Percentiles rank a stretch among this genome's conserved stretches.
Conservation (phyloP, 805 yeast genomes). For the Helenozyma rhizophorensis region DNA sequence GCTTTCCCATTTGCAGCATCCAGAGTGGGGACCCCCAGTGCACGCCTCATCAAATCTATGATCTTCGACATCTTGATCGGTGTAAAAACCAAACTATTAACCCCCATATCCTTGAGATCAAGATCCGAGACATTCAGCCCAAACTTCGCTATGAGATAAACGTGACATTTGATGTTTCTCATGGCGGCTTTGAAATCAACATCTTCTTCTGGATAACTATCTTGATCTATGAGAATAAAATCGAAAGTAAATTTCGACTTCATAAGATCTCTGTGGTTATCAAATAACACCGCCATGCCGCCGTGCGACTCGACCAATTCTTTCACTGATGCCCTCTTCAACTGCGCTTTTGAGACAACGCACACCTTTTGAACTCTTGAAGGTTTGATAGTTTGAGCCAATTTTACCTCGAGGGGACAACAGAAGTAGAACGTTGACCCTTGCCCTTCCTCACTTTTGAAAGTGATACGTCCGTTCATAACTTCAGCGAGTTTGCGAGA, state of each 20-base stretch:
- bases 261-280: conserved; percentile 13
- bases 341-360: conserved; percentile 28
- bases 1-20: too few species aligned
- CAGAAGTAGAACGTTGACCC: conserved; percentile 45
- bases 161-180: conserved; percentile 8
- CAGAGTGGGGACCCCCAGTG: too few species aligned
- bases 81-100: conserved; percentile 22
- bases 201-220: conserved; percentile 7
- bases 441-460: conserved; percentile 41
- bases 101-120: conserved; percentile 14
- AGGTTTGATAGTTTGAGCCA: too few species aligned
- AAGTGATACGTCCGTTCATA: conserved; percentile 45
- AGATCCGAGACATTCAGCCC: conserved; percentile 23
- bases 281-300: conserved; percentile 23
- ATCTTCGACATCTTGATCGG: conserved; percentile 27
- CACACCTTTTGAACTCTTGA: conserved; percentile 22
- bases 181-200: conserved; percentile 1
- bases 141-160: conserved; percentile 25
- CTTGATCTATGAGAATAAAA: conserved; percentile 21
- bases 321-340: conserved; percentile 28
- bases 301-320: conserved; percentile 33
- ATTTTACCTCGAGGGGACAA: conserved; percentile 26
- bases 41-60: conserved; percentile 7
- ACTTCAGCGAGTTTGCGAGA: conserved; percentile 44
- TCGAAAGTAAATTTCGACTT: conserved; percentile 8